Evolutionary conservation across 2,329 filamentous ascomycete species (phyloP).

Genomic region (Bipolaris victoriae): DNA sequence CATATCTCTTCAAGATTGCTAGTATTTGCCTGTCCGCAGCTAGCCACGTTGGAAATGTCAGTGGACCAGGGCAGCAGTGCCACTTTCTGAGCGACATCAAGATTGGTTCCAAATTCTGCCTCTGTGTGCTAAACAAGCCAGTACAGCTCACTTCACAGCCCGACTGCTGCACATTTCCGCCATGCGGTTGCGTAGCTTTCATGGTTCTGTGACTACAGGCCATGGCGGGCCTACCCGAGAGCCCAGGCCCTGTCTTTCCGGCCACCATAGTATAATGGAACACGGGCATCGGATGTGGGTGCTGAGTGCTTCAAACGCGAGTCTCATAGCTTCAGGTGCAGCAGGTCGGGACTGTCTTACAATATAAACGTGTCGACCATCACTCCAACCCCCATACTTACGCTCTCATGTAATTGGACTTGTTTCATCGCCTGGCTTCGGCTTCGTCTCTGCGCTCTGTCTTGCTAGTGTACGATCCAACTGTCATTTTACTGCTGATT

Average conservation of each 20-base stretch:
- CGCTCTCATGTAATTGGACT: conserved; percentile 11
- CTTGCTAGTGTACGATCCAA: conserved; percentile 17
- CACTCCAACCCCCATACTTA: conserved; percentile 5
- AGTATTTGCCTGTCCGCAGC: conserved; percentile 23
- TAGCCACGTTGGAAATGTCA: conserved; percentile 32
- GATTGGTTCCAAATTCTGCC: conserved; percentile 18
- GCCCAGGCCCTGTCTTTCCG: conserved; percentile 21
- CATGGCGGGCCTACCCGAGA: conserved; percentile 21
- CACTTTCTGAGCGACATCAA: conserved; percentile 18
- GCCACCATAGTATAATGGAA: conserved; percentile 21
- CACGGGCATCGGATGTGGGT: conserved; percentile 1
- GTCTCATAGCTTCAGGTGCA: conserved; percentile 12
- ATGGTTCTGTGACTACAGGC: conserved; percentile 15
- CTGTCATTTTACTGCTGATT: conserved; percentile 19
- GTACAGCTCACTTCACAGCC: conserved; percentile 7
- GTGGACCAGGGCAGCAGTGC: conserved; percentile 21
- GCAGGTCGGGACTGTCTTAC: conserved; percentile 17
- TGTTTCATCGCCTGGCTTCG: conserved; percentile 24
- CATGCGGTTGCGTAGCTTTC: conserved; percentile 23
- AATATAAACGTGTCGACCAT: conserved; percentile 20
- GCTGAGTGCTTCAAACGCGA: conserved; percentile 24
- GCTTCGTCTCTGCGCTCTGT: conserved; percentile 25
- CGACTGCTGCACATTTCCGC: conserved; percentile 8
- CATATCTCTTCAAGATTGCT: conserved; percentile 22
- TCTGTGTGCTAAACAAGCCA: conserved; percentile 4